phyloP scores from a whole-genome alignment of 768 basidiomycete genomes.

The Lepiota venenata region DNA sequence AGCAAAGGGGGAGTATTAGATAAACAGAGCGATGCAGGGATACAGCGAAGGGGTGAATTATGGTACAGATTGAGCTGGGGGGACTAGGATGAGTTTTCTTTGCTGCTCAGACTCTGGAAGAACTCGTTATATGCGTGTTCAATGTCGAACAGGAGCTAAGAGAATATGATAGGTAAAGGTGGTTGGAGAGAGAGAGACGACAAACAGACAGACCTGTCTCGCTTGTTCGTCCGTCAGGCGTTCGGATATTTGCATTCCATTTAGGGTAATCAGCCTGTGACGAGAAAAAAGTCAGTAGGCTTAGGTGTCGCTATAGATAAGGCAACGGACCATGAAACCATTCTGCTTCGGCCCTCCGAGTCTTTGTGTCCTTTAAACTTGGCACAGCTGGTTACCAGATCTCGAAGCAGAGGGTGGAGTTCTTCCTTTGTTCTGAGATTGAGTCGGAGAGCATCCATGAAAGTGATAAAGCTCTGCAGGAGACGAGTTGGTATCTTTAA shows the following conservation, averaged over 20 bases:
- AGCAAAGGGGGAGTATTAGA: too few relatives aligned
- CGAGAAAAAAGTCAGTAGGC: background rate
- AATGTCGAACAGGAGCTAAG: conserved; percentile 79
- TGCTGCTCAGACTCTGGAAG: conserved; percentile 64
- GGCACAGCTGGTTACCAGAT: conserved; percentile 92
- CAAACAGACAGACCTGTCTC: conserved; percentile 51
- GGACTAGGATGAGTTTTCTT: background rate
- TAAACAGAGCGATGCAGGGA: too few relatives aligned
- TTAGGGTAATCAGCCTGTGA: conserved; percentile 88
- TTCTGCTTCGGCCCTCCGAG: conserved; percentile 93
- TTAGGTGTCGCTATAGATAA: background rate
- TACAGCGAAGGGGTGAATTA: too few relatives aligned
- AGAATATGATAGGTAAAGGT: background rate
- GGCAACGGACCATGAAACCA: conserved; percentile 80
- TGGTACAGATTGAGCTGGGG: too few relatives aligned
- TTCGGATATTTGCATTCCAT: conserved; percentile 95
- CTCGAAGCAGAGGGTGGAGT: conserved; percentile 90
- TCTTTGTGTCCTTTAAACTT: conserved; percentile 93
- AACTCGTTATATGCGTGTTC: conserved; percentile 96
- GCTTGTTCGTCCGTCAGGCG: conserved; percentile 95
- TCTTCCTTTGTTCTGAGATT: conserved; percentile 96
- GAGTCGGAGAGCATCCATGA: conserved; percentile 96
- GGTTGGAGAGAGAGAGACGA: background rate
- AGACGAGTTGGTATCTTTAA: too few relatives aligned
- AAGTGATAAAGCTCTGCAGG: conserved; percentile 89